phyloP scores from a whole-genome alignment of 768 basidiomycete species.

The Leccinum imitatum region DNA sequence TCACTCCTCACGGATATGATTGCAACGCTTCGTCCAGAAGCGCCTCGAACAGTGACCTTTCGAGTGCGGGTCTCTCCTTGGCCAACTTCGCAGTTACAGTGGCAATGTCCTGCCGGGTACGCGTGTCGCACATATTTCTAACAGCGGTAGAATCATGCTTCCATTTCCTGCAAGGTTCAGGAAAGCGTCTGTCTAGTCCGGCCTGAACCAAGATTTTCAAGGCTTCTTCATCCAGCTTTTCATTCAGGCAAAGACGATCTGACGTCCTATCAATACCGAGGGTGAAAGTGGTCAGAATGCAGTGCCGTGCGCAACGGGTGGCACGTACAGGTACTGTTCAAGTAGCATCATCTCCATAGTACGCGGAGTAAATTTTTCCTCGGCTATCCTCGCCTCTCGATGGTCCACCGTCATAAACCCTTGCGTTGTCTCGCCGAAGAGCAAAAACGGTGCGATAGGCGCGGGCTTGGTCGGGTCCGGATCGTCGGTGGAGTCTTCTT shows the following conservation, averaged over 20 bases:
- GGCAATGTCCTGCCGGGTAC: neutral
- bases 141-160: conserved; percentile 11
- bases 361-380: neutral
- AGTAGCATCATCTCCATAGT: conserved; percentile 14
- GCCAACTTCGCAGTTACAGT: neutral
- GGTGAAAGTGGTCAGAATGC: neutral
- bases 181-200: conserved; percentile 33
- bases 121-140: neutral
- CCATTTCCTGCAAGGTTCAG: conserved; percentile 24
- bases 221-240: conserved; percentile 24
- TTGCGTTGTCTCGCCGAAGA: conserved; percentile 42
- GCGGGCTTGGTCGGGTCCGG: conserved; percentile 3
- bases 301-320: neutral
- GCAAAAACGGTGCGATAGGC: conserved; percentile 27
- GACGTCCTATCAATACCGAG: conserved; percentile 13
- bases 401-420: conserved; percentile 38
- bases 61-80: conserved; percentile 6
- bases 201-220: conserved; percentile 26
- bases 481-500: conserved; percentile 10
- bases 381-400: conserved; percentile 2
- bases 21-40: conserved; percentile 23
- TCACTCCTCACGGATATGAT: conserved; percentile 31
- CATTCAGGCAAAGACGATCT: conserved; percentile 25
- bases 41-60: conserved; percentile 25
- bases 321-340: conserved; percentile 20